These are phyloP conservation scores for Rhododendron kiyosumense DNA, from an alignment of 148 eudicot species.

Conservation along the genomic window DNA sequence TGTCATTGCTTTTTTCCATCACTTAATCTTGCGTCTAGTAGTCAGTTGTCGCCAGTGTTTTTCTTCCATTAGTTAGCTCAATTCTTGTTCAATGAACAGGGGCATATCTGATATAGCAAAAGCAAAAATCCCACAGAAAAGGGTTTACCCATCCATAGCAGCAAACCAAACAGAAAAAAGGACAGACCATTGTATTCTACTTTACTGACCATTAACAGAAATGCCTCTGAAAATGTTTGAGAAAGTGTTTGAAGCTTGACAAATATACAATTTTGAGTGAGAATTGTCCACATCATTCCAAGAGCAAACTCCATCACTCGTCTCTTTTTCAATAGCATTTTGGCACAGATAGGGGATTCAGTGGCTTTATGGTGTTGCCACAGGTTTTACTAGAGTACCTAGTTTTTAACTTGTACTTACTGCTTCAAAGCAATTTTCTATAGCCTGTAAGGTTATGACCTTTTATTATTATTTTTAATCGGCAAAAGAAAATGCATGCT, in stretches of 20 bases:
- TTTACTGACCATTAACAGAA: neutral
- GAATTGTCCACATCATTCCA: neutral
- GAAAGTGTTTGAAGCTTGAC: neutral
- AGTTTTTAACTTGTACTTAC: neutral
- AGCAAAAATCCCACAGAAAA: neutral
- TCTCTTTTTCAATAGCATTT: neutral
- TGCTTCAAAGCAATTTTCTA: neutral
- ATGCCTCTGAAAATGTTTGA: neutral
- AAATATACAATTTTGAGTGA: too few relatives aligned
- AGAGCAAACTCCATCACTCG: neutral
- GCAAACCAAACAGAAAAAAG: neutral
- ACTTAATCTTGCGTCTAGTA: neutral
- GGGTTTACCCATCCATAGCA: neutral
- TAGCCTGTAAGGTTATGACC: neutral
- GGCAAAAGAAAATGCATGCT: too few relatives aligned
- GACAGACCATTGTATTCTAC: neutral
- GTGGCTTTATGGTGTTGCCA: neutral
- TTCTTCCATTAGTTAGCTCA: neutral
- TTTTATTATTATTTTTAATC: neutral
- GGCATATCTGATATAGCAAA: neutral
- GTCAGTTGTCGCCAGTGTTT: neutral
- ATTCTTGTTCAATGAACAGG: neutral
- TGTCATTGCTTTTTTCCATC: neutral
- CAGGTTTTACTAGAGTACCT: neutral
- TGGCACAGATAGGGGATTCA: neutral